Evolutionary conservation across 2,329 filamentous ascomycete genomes (phyloP).

Genomic region (Xylaria sp.): DNA sequence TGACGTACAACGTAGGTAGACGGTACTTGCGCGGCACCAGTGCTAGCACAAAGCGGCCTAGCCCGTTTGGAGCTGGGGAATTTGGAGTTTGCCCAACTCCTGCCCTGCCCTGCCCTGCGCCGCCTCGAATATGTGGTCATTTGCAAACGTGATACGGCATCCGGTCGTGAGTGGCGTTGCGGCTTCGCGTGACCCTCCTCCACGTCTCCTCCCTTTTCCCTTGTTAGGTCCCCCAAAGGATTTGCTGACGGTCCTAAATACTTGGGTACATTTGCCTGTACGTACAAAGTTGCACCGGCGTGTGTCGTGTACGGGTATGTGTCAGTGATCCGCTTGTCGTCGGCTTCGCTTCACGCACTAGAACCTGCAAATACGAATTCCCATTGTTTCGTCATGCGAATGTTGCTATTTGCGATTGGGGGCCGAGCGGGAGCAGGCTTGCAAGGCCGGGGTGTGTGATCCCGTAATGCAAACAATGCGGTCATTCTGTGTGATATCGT

Average conservation of each 20-base stretch:
- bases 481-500: background rate
- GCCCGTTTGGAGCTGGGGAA: too few relatives aligned
- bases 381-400: conserved; percentile 6
- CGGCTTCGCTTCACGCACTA: conserved; percentile 16
- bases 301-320: background rate
- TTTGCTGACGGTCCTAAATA: background rate
- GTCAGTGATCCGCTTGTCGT: conserved; percentile 15
- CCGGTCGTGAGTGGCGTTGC: conserved; percentile 5
- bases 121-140: background rate
- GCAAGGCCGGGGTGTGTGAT: background rate
- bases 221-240: too few relatives aligned
- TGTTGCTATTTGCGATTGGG: conserved; percentile 1
- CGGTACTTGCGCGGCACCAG: background rate
- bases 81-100: background rate
- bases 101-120: too few relatives aligned
- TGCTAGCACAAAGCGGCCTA: too few relatives aligned
- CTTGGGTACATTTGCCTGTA: too few relatives aligned
- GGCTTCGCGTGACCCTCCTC: conserved; percentile 12
- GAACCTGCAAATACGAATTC: conserved; percentile 1
- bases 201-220: too few relatives aligned
- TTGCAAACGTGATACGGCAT: background rate
- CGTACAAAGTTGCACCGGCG: background rate
- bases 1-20: background rate
- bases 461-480: background rate
- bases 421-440: conserved; percentile 1